A percentile compares a stretch with the other conserved stretches of the same genome.
phyloP scores from a whole-genome alignment of 1,284 basidiomycete species.

The Hortiboletus rubellus region DNA sequence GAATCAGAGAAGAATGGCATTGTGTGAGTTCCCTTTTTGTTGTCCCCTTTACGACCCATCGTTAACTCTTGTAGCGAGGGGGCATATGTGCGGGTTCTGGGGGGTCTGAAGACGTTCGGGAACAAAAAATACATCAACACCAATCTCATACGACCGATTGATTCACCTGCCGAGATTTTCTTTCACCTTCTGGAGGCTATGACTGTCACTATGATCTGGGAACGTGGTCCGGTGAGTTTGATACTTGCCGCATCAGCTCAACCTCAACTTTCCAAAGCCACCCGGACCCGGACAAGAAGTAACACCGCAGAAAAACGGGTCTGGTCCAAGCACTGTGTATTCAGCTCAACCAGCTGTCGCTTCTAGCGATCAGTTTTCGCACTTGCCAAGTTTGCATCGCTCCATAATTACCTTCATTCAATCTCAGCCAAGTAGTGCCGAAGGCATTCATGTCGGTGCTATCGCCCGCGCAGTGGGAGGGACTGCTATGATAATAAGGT shows the following conservation, averaged over 20 bases:
- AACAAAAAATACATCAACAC: conserved; percentile 83
- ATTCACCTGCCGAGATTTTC: conserved; percentile 78
- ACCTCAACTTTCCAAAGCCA: conserved; percentile 22
- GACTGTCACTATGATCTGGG: conserved; percentile 46
- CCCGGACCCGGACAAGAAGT: conserved; percentile 29
- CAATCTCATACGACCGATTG: conserved; percentile 66
- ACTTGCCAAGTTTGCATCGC: conserved; percentile 63
- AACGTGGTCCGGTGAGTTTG: conserved; percentile 46
- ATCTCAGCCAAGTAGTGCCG: conserved; percentile 42
- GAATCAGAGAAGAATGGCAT: conserved; percentile 48
- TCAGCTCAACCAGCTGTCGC: conserved; percentile 26
- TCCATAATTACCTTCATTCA: conserved; percentile 64
- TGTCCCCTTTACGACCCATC: not conserved
- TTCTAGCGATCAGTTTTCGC: conserved; percentile 48
- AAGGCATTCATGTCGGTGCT: conserved; percentile 63
- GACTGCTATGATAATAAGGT: conserved; percentile 52
- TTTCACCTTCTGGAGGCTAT: conserved; percentile 72
- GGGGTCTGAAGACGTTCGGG: conserved; percentile 86
- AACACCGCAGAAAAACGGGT: conserved; percentile 15
- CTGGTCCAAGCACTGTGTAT: conserved; percentile 28
- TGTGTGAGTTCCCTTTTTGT: conserved; percentile 32
- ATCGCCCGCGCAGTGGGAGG: conserved; percentile 54
- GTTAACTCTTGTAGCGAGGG: conserved; percentile 56
- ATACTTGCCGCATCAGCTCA: not conserved
- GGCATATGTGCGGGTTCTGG: conserved; percentile 83